Percentiles rank a stretch among this genome's conserved stretches.
These are phyloP conservation scores for Phytophthora sp. DNA, from an alignment of 352 stramenopile genomes.

Conservation along the genomic window DNA sequence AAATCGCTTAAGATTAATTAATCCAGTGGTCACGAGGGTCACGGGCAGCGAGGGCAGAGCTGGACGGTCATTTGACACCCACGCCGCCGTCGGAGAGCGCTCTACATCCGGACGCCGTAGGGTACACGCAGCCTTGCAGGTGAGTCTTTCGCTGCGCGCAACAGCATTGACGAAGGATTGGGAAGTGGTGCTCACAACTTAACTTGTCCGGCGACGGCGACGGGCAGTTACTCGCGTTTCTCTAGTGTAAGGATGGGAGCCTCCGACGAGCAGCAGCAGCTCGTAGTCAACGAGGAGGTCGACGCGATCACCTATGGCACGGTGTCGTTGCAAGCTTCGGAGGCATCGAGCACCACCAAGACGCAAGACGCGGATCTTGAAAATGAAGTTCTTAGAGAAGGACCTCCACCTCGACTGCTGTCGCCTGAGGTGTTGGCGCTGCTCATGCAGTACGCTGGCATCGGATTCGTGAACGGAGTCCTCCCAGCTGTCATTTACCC, in stretches of 20 bases:
- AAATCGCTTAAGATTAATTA: slow-evolving; percentile 26
- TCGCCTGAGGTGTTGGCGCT: slow-evolving; percentile 37
- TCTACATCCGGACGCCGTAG: slow-evolving; percentile 5
- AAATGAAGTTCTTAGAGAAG: slow-evolving; percentile 35
- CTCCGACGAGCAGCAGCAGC: slow-evolving; percentile 25
- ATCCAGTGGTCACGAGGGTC: slow-evolving; percentile 1
- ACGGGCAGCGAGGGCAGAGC: too few relatives aligned
- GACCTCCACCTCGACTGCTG: slow-evolving; percentile 29
- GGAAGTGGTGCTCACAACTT: slow-evolving; percentile 14
- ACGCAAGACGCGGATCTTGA: slow-evolving; percentile 19
- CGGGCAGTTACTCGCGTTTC: background rate
- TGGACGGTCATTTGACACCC: background rate
- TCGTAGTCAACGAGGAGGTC: slow-evolving; percentile 17
- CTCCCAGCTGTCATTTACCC: slow-evolving; percentile 55
- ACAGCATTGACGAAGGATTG: slow-evolving; percentile 10
- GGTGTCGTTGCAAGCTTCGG: slow-evolving; percentile 8
- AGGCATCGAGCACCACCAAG: background rate
- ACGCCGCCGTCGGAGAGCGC: slow-evolving; percentile 20
- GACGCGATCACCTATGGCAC: slow-evolving; percentile 24
- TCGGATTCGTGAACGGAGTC: slow-evolving; percentile 49
- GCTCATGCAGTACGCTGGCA: slow-evolving; percentile 51
- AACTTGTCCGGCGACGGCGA: slow-evolving; percentile 17
- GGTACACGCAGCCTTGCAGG: background rate
- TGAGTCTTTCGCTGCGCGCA: background rate
- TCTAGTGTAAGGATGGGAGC: slow-evolving; percentile 21